Percentiles rank a stretch among this genome's conserved stretches.
phyloP scores from a whole-genome alignment of 805 yeast species.

The Cyberlindnera maritima region DNA sequence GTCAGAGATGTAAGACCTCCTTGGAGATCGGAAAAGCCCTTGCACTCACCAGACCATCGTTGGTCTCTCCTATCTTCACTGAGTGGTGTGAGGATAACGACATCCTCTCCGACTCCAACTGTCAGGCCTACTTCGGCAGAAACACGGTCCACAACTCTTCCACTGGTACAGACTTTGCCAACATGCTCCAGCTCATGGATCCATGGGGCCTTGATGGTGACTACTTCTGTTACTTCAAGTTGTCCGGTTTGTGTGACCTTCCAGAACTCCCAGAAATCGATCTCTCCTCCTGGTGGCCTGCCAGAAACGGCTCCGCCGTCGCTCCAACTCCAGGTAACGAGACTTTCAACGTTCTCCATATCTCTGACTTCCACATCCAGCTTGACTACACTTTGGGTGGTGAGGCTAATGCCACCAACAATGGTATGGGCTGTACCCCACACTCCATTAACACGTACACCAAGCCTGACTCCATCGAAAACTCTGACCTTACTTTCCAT shows the following conservation, averaged over 20 bases:
- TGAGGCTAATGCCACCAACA: conserved; percentile 54
- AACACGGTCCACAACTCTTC: conserved; percentile 36
- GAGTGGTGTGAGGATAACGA: conserved; percentile 42
- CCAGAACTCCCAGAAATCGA: conserved; percentile 54
- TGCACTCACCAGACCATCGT: conserved; percentile 37
- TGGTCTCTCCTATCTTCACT: conserved; percentile 39
- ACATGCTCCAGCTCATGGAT: conserved; percentile 49
- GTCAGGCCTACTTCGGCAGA: conserved; percentile 35
- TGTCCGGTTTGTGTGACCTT: conserved; percentile 43
- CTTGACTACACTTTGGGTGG: conserved; percentile 50
- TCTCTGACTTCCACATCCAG: conserved; percentile 66
- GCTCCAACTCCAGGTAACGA: conserved; percentile 43
- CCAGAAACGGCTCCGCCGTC: conserved; percentile 36
- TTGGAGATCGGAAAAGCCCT: conserved; percentile 37
- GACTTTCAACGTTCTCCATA: conserved; percentile 59
- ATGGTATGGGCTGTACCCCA: conserved; percentile 59
- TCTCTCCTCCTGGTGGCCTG: conserved; percentile 42
- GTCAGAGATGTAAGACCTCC: conserved; percentile 36
- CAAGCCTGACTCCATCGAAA: conserved; percentile 16
- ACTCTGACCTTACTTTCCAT: conserved; percentile 28
- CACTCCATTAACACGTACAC: conserved; percentile 15
- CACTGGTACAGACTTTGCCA: conserved; percentile 47
- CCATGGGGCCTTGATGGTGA: conserved; percentile 54
- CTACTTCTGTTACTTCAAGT: conserved; percentile 56
- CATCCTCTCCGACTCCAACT: conserved; percentile 24